Evolutionary conservation across 2,329 filamentous ascomycete species (phyloP).

Genomic region (Exophiala oligosperma): DNA sequence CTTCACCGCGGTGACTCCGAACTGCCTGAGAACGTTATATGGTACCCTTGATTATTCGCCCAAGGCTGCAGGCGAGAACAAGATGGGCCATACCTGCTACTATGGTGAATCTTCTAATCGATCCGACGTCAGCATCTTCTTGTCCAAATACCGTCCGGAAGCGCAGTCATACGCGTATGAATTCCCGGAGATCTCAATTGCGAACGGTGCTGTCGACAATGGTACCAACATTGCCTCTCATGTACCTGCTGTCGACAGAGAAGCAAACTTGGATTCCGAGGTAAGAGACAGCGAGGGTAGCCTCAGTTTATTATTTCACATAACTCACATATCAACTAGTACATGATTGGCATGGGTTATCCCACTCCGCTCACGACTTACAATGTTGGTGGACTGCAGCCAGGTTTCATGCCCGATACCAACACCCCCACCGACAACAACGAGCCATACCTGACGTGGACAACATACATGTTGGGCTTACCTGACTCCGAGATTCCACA

Average conservation of each 20-base stretch:
- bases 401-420: constrained; percentile 18
- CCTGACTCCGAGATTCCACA: constrained; percentile 54
- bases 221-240: constrained; percentile 17
- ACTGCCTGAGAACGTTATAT: constrained; percentile 57
- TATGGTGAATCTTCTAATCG: constrained; percentile 50
- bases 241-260: constrained; percentile 11
- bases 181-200: constrained; percentile 34
- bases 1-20: constrained; percentile 52
- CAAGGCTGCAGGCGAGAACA: constrained; percentile 43
- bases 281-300: not conserved
- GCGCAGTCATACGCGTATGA: constrained; percentile 38
- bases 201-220: constrained; percentile 31
- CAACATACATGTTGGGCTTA: constrained; percentile 19
- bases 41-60: constrained; percentile 55
- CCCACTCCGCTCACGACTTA: constrained; percentile 51
- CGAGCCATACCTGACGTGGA: constrained; percentile 22
- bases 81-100: constrained; percentile 48
- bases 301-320: not conserved
- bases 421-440: constrained; percentile 16
- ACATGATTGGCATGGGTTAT: constrained; percentile 30
- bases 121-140: constrained; percentile 40
- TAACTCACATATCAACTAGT: not conserved
- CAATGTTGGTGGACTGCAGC: constrained; percentile 51
- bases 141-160: constrained; percentile 39
- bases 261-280: constrained; percentile 26